Percentiles rank a stretch among this genome's conserved stretches.
phyloP scores from a whole-genome alignment of 768 basidiomycete species.

The Naematelia encephala region DNA sequence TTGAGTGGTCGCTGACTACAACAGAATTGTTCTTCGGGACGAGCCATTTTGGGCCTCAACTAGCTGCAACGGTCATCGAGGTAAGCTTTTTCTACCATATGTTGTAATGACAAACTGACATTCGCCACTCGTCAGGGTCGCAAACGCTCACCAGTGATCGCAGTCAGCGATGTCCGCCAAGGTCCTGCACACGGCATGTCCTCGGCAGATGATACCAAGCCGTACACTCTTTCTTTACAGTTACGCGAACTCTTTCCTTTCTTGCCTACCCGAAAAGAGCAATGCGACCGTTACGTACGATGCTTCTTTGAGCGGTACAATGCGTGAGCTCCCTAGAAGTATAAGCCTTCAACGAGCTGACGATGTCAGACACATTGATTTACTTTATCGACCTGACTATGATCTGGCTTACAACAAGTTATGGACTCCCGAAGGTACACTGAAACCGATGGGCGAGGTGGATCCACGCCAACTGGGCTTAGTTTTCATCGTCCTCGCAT shows the following conservation, averaged over 20 bases:
- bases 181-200: conserved; percentile 5
- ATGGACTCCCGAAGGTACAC: conserved; percentile 18
- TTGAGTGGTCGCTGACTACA: not conserved
- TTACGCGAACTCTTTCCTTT: conserved; percentile 15
- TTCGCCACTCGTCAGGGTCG: conserved; percentile 5
- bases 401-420: conserved; percentile 22
- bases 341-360: not conserved
- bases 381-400: conserved; percentile 31
- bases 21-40: conserved; percentile 19
- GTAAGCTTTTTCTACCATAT: conserved; percentile 6
- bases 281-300: conserved; percentile 11
- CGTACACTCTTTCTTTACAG: conserved; percentile 16
- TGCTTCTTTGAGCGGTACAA: conserved; percentile 26
- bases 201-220: conserved; percentile 14
- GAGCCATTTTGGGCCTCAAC: conserved; percentile 28
- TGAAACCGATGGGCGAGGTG: conserved; percentile 12
- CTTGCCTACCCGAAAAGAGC: conserved; percentile 7
- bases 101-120: conserved; percentile 8
- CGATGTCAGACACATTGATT: conserved; percentile 19
- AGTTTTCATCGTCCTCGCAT: conserved; percentile 27
- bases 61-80: conserved; percentile 20
- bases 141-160: not conserved
- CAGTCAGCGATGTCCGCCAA: conserved; percentile 13
- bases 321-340: conserved; percentile 9
- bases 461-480: conserved; percentile 27